Evolutionary conservation across 148 eudicot species (phyloP).

Genomic region (Nepenthes gracilis): DNA sequence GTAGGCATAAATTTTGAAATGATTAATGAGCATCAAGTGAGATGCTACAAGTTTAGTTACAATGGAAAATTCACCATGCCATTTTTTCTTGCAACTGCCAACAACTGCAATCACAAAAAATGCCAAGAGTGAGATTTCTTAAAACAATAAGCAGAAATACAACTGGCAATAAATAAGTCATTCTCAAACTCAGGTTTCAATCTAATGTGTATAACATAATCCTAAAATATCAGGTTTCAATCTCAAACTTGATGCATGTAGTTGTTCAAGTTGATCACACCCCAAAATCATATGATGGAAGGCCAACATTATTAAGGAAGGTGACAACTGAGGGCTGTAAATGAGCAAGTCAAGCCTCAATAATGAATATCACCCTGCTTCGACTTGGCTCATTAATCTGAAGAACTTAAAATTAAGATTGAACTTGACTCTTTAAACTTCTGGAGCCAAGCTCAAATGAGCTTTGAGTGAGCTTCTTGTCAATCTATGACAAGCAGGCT

Average conservation of each 20-base stretch:
- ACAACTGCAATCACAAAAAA: conserved; percentile 38
- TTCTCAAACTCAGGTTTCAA: neutral
- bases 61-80: conserved; percentile 34
- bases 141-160: neutral
- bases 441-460: too few relatives aligned
- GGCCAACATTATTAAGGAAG: neutral
- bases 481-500: too few relatives aligned
- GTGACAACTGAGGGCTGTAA: neutral
- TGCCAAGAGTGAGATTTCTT: conserved; percentile 7
- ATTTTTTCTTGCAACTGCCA: conserved; percentile 78
- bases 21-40: neutral
- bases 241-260: neutral
- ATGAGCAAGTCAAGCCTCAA: neutral
- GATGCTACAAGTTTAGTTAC: neutral
- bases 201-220: neutral
- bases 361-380: too few relatives aligned
- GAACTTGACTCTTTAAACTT: too few relatives aligned
- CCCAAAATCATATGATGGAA: neutral
- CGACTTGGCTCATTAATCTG: too few relatives aligned
- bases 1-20: neutral
- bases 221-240: neutral
- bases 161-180: neutral
- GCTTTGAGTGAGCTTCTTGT: too few relatives aligned
- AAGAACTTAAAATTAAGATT: too few relatives aligned
- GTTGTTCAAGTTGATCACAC: neutral